Evolutionary conservation across 2,329 filamentous ascomycete species (phyloP).

Genomic region (Hypoxylon sp.): DNA sequence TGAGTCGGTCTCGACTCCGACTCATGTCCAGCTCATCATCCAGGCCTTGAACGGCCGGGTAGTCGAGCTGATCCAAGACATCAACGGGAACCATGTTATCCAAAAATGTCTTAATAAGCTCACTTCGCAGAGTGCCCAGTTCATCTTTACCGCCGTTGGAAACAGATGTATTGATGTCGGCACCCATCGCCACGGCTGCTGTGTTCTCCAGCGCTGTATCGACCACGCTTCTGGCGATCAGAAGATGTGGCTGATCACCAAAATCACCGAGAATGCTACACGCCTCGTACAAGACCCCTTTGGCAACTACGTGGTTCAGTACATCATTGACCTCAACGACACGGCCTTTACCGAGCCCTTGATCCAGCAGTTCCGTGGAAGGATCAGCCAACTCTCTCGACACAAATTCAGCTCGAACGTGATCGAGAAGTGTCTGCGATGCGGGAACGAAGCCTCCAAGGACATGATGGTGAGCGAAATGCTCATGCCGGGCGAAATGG

Average conservation of each 20-base stretch:
- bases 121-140: constrained; percentile 82
- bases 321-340: constrained; percentile 95
- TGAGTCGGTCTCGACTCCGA: constrained; percentile 86
- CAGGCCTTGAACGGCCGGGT: constrained; percentile 82
- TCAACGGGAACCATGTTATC: constrained; percentile 98
- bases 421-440: constrained; percentile 94
- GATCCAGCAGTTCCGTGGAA: constrained; percentile 79
- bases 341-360: constrained; percentile 87
- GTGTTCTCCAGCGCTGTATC: constrained; percentile 96
- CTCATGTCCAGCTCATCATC: constrained; percentile 89
- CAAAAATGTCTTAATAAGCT: constrained; percentile 99
- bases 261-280: constrained; percentile 90
- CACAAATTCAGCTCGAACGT: constrained; percentile 99
- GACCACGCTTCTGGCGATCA: constrained; percentile 93
- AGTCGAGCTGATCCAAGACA: constrained; percentile 92
- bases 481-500: constrained; percentile 75
- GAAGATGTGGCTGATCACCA: constrained; percentile 83
- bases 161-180: constrained; percentile 87
- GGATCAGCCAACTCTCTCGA: constrained; percentile 77
- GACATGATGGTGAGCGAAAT: constrained; percentile 88
- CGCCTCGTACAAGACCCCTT: constrained; percentile 94
- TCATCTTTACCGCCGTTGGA: constrained; percentile 96
- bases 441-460: constrained; percentile 76
- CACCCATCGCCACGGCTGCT: constrained; percentile 97
- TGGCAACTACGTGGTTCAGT: constrained; percentile 98